A percentile compares a stretch with the other conserved stretches of the same genome.
phyloP scores from a whole-genome alignment of 768 basidiomycete species.

The Tubosaeta brunneosetosa region DNA sequence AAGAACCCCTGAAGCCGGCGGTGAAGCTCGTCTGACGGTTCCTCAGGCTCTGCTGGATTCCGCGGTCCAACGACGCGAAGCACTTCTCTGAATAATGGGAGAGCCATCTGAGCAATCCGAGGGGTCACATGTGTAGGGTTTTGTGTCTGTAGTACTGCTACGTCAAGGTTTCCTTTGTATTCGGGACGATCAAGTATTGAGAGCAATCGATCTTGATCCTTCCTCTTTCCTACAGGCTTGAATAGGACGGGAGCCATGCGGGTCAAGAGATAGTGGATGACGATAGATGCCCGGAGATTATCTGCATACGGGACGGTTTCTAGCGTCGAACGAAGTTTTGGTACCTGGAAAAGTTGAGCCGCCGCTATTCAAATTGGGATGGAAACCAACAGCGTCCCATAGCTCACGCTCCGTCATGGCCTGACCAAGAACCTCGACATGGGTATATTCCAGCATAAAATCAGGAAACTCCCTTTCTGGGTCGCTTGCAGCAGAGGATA shows the following conservation, averaged over 20 bases:
- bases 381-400: conserved; percentile 24
- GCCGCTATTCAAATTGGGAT: background rate
- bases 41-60: conserved; percentile 18
- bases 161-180: conserved; percentile 44
- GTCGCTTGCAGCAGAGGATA: conserved; percentile 25
- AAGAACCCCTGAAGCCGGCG: conserved; percentile 22
- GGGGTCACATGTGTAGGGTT: conserved; percentile 61
- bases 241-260: conserved; percentile 8
- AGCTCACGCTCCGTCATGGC: conserved; percentile 22
- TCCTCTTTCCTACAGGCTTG: conserved; percentile 7
- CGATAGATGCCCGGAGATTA: conserved; percentile 13
- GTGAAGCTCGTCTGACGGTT: conserved; percentile 8
- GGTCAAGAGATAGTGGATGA: conserved; percentile 19
- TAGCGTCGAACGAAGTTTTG: conserved; percentile 16
- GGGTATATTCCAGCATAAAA: conserved; percentile 35
- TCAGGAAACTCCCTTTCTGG: conserved; percentile 27
- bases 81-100: conserved; percentile 49
- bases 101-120: conserved; percentile 47
- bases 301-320: conserved; percentile 22
- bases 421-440: conserved; percentile 13
- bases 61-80: conserved; percentile 50
- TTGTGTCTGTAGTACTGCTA: conserved; percentile 54
- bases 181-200: background rate
- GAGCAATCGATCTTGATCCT: background rate
- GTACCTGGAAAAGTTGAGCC: conserved; percentile 13